Evolutionary conservation across 2,329 filamentous ascomycete genomes (phyloP).

Genomic region (Fusarium brachygibbosum): DNA sequence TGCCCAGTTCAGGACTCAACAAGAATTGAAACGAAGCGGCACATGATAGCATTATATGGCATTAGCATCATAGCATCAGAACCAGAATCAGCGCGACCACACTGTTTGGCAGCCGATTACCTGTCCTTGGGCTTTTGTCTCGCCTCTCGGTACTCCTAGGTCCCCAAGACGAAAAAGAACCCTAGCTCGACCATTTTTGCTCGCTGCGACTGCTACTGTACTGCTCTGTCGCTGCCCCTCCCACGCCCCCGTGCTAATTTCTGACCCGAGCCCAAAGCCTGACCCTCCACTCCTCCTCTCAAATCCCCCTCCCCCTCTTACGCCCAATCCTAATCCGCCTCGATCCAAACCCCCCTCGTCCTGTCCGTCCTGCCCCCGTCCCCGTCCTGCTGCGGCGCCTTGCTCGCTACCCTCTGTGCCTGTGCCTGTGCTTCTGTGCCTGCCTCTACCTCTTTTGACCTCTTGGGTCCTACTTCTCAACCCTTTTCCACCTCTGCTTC

Average conservation of each 20-base stretch:
- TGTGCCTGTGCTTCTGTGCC: conserved; percentile 35
- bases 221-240: conserved; percentile 15
- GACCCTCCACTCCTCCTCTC: conserved; percentile 28
- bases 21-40: conserved; percentile 1
- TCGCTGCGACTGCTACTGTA: background rate
- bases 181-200: background rate
- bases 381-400: conserved; percentile 44
- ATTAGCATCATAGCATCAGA: conserved; percentile 3
- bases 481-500: conserved; percentile 43
- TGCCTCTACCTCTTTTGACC: conserved; percentile 44
- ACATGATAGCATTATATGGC: background rate
- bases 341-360: conserved; percentile 38
- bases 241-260: conserved; percentile 45
- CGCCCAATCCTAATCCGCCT: conserved; percentile 40
- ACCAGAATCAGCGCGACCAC: background rate
- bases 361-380: conserved; percentile 32
- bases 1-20: conserved; percentile 3
- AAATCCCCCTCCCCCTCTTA: conserved; percentile 35
- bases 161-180: background rate
- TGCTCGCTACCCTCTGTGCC: conserved; percentile 36
- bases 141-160: background rate
- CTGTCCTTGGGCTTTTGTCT: background rate
- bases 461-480: conserved; percentile 48
- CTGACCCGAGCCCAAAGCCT: conserved; percentile 46
- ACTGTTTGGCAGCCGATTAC: background rate